A percentile compares a stretch with the other conserved stretches of the same genome.
These are phyloP conservation scores for Cryptosporidium bovis DNA, from an alignment of 169 alveolate species.

Conservation along the genomic window DNA sequence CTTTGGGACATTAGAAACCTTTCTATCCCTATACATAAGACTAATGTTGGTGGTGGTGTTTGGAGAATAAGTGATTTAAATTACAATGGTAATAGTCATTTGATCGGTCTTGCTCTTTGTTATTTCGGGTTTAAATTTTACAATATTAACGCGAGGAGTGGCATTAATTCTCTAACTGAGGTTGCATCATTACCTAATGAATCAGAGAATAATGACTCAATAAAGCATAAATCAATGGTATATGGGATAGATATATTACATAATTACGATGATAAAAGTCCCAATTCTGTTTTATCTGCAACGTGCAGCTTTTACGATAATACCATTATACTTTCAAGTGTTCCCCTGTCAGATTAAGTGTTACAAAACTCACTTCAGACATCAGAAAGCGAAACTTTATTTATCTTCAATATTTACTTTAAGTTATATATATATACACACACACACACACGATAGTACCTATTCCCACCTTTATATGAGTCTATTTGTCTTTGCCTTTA, in stretches of 20 bases:
- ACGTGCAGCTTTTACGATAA: constrained; percentile 66
- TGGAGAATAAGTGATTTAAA: constrained; percentile 57
- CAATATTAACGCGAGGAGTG: neutral
- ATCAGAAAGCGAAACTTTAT: neutral
- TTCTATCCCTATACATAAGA: constrained; percentile 11
- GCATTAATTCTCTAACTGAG: neutral
- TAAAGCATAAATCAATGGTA: constrained; percentile 19
- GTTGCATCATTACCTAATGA: neutral
- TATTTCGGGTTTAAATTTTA: constrained; percentile 34
- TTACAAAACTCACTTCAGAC: no score
- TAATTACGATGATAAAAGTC: neutral
- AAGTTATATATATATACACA: neutral
- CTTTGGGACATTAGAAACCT: constrained; percentile 46
- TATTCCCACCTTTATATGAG: no score
- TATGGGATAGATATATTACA: constrained; percentile 47
- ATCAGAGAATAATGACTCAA: neutral
- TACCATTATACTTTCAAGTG: neutral
- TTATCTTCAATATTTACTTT: neutral
- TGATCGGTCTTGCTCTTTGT: constrained; percentile 46
- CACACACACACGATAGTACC: neutral
- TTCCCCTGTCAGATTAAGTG: no score
- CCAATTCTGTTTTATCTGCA: constrained; percentile 6
- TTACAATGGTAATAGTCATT: neutral
- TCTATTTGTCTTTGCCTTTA: no score
- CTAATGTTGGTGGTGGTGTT: constrained; percentile 31